phyloP scores from a whole-genome alignment of 169 alveolate genomes.

The Plasmodium reichenowi region DNA sequence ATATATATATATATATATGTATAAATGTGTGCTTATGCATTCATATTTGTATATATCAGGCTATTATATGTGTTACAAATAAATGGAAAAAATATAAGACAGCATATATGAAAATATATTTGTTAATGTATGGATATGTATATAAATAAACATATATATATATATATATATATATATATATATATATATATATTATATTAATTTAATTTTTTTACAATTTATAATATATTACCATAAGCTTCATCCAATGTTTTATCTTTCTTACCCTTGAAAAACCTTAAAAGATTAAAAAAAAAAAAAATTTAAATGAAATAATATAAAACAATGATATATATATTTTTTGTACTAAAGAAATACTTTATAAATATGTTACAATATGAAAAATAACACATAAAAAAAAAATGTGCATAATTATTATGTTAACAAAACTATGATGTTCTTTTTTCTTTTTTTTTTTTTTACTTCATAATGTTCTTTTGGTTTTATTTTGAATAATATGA shows the following conservation, averaged over 20 bases:
- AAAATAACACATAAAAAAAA: not conserved
- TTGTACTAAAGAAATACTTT: not conserved
- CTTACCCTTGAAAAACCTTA: slow-evolving; percentile 57
- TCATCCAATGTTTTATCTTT: slow-evolving; percentile 69
- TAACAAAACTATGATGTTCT: not conserved
- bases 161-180: no score
- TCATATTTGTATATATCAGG: no score
- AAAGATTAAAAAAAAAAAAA: slow-evolving; percentile 27
- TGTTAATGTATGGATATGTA: no score
- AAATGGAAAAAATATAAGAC: no score
- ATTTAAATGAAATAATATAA: not conserved
- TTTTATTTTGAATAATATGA: no score
- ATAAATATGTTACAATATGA: not conserved
- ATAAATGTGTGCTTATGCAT: no score
- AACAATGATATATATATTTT: not conserved
- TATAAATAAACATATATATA: no score
- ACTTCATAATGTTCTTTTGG: not conserved
- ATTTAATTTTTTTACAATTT: not conserved
- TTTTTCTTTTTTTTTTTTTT: not conserved
- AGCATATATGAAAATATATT: no score
- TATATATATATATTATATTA: no score
- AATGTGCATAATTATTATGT: not conserved
- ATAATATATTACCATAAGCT: slow-evolving; percentile 54
- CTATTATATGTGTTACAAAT: no score
- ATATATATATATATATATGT: no score